phyloP scores from a whole-genome alignment of 495 filamentous ascomycete species.

The Penicillium atrosanguineum region DNA sequence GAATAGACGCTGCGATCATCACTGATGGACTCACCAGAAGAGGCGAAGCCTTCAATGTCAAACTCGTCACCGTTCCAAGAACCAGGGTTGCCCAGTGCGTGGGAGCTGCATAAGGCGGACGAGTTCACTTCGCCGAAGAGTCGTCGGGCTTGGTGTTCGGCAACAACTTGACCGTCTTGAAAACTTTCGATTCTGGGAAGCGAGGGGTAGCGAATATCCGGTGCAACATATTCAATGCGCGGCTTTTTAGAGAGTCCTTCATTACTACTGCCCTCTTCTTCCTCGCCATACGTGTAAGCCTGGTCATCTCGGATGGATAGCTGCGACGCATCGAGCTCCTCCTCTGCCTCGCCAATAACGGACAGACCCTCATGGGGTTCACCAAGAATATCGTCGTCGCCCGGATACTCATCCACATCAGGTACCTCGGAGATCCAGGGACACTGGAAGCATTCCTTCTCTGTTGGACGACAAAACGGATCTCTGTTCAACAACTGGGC shows the following conservation, averaged over 20 bases:
- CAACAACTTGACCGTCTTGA: slow-evolving; percentile 26
- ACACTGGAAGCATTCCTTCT: slow-evolving; percentile 61
- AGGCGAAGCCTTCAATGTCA: slow-evolving; percentile 33
- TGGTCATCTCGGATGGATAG: slow-evolving; percentile 49
- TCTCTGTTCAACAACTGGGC: slow-evolving; percentile 69
- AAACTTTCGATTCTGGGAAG: slow-evolving; percentile 45
- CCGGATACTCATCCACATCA: slow-evolving; percentile 42
- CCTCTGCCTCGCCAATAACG: slow-evolving; percentile 47
- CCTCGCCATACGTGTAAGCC: slow-evolving; percentile 22
- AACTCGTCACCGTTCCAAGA: slow-evolving; percentile 27
- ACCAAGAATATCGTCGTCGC: slow-evolving; percentile 47
- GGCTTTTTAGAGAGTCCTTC: slow-evolving; percentile 41
- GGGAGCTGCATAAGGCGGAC: slow-evolving; percentile 67
- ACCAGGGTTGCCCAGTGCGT: slow-evolving; percentile 40
- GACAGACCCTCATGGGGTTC: slow-evolving; percentile 49
- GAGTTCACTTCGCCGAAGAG: slow-evolving; percentile 80
- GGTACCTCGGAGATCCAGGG: slow-evolving; percentile 60
- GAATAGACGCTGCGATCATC: slow-evolving; percentile 37
- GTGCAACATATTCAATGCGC: slow-evolving; percentile 30
- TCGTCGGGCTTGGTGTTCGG: slow-evolving; percentile 40
- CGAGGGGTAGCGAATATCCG: slow-evolving; percentile 41
- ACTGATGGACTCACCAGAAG: slow-evolving; percentile 49
- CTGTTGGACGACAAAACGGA: slow-evolving; percentile 65
- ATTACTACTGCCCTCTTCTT: slow-evolving; percentile 28
- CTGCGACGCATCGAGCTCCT: slow-evolving; percentile 63